Evolutionary conservation across 75 land plant genomes (phyloP), one percentile per base, ranked within the genome.

Genomic region (Cupressus sempervirens): DNA sequence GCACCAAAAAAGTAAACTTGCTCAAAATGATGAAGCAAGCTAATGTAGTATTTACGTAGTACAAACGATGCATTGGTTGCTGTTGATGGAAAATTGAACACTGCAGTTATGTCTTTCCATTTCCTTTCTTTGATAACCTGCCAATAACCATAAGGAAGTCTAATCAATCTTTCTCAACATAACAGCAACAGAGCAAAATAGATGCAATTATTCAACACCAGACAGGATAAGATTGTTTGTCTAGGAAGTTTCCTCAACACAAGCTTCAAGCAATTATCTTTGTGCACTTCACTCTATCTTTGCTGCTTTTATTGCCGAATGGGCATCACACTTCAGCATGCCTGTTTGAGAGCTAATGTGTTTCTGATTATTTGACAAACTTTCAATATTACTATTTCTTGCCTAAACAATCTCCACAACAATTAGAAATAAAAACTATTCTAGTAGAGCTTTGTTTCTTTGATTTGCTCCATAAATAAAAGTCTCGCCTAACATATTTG

Each of bases 41-140:
- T 84, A 18, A 86, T 84, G 70, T 91, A 91, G 58, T 85, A 84
- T 79, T 85, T 89, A 40, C 90, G 58, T 85, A 91, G 48, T 2
- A 91, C 81, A 86, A 82, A 89, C 18, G 90, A 91, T 29, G 90
- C 90, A 85, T 82, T 91, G 50, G 90, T 89, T 20, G 73, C 81
- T 0, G 90, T 91, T 18, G 81, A 18, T 34, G 90, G 90, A 40
- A 89, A 91, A 53, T 84, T 87, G 79, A 91, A 91, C 2, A 76
- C 86, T 32, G 85, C 73, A 32, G 83, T 84, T 32, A 91, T 87
- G 8, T 91, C 92, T 74, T 80, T 82, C 92, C 92, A 91, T 75
- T 80, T 84, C 40, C 88, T 86, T 26, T 89, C 88, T 18, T 67
- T 85, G 34, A 89, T 86, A n/a, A 91, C 92, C 92, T 91, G 84